Base-by-base conservation (phyloP, 2,329 filamentous ascomycete species). In the Stenocarpella maydis region DNA sequence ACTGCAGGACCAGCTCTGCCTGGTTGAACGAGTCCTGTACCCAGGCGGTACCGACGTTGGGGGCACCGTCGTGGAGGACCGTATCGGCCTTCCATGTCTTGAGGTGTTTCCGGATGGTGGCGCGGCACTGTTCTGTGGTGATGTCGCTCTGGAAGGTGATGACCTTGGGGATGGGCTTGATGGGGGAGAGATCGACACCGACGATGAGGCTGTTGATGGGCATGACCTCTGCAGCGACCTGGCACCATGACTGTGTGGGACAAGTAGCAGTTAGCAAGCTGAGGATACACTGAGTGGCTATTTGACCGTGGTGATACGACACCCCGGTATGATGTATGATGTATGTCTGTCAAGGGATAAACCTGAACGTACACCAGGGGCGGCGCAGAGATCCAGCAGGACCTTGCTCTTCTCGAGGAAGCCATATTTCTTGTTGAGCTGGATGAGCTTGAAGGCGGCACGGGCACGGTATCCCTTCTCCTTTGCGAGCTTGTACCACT, bases 141-240 rank as follows among this genome's bases (percentile, higher is more conserved):
- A 99, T 99, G 80, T 99, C 96, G 85, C 92, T 94, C 82, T 98
- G 95, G 82, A 98, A 98, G 73, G 92, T 93, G 75, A 98, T 98
- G 74, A 94, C 93, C 81, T 92, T 91, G 61, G 96, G 94, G 72
- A 99, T 98, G 15, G 96, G 87, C 80, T 98, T 98, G 81, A 99
- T 99, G 34, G 96, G 96, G 39, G 94, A 87, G 67, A 99, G 85
- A 86, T 99, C 96, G 77, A 98, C 94, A 79, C 95, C 96, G 73
- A 99, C 87, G 75, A 99, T 98, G 75, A 99, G 87, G 81, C 92
- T 94, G 81, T 92, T 91, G 61, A 89, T 85, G 24, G 96, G 95
- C 95, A 98, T 98, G 58, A 92, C 92, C 86, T 98, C 95, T 76
- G 94, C 93, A 65, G 95, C 95, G 72, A 98, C 95, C 85, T 98